These are phyloP conservation scores for Scutellaria minor DNA, from an alignment of 257 asterid genomes.

Conservation along the genomic window DNA sequence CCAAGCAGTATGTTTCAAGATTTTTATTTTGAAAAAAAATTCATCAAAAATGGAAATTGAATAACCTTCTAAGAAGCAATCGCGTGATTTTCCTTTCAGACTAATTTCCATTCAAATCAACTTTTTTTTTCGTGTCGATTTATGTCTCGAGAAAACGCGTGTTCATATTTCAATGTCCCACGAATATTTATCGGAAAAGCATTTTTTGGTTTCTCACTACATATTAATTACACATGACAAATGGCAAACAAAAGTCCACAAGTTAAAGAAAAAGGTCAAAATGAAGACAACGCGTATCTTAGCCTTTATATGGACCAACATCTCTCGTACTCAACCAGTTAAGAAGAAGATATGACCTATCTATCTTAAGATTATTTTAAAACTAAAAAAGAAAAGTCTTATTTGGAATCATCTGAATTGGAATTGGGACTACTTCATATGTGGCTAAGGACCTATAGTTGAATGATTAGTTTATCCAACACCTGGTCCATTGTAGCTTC, in stretches of 20 bases:
- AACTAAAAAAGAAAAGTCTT: no score
- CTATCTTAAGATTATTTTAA: neutral
- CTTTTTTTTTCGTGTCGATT: slow-evolving; percentile 24
- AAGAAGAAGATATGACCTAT: neutral
- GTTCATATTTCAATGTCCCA: neutral
- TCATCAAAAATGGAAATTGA: neutral
- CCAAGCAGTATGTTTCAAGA: neutral
- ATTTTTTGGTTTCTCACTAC: slow-evolving; percentile 20
- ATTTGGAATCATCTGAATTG: slow-evolving; percentile 4
- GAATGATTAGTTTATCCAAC: neutral
- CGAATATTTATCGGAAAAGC: neutral
- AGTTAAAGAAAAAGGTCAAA: neutral
- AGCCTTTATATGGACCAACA: slow-evolving; percentile 3
- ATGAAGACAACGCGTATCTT: slow-evolving; percentile 25
- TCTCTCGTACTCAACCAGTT: neutral
- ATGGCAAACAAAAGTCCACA: neutral
- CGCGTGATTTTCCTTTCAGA: neutral
- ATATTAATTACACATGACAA: neutral
- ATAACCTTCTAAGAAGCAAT: neutral
- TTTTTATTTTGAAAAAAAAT: neutral
- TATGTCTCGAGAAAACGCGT: slow-evolving; percentile 22
- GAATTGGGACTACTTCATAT: neutral
- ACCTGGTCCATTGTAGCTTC: neutral
- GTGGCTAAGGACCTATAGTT: neutral
- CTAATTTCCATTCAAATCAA: slow-evolving; percentile 1